Evolutionary conservation across 2,329 filamentous ascomycete species (phyloP).

Genomic region (Coccinonectria pachysandricola): DNA sequence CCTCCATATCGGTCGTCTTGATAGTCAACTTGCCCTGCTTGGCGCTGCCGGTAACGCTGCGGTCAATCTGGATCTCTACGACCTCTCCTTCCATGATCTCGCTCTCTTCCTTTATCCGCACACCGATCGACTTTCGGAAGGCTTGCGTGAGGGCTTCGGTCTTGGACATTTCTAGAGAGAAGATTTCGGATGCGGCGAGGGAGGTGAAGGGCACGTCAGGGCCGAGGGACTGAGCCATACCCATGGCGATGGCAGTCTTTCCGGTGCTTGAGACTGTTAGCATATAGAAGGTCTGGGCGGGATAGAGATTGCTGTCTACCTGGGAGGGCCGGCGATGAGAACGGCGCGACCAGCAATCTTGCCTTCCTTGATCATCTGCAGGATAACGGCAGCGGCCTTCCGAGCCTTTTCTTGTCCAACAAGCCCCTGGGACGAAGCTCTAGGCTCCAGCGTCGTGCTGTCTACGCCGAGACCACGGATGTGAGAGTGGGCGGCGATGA

Average conservation of each 20-base stretch:
- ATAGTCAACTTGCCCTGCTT: conserved; percentile 99
- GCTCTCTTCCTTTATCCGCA: conserved; percentile 96
- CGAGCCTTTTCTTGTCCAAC: conserved; percentile 95
- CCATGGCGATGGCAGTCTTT: conserved; percentile 98
- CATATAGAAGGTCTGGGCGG: conserved; percentile 1
- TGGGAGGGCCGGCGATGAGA: conserved; percentile 87
- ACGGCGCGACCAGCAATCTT: conserved; percentile 96
- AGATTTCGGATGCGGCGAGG: conserved; percentile 92
- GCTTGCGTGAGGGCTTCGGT: conserved; percentile 96
- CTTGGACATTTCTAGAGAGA: conserved; percentile 98
- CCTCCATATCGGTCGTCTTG: conserved; percentile 99
- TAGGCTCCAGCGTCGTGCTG: conserved; percentile 78
- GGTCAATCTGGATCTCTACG: conserved; percentile 96
- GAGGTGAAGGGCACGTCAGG: conserved; percentile 94
- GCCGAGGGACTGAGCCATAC: conserved; percentile 93
- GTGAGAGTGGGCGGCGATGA: conserved; percentile 97
- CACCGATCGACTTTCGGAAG: conserved; percentile 97
- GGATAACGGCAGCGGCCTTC: conserved; percentile 89
- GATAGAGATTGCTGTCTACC: conserved; percentile 30
- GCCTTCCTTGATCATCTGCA: conserved; percentile 98
- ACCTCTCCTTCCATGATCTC: conserved; percentile 99
- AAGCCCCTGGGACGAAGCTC: conserved; percentile 76
- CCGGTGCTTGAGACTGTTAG: conserved; percentile 56
- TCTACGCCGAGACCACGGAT: conserved; percentile 94
- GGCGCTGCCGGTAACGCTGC: conserved; percentile 89